Evolutionary conservation across 140 eudicot genomes (phyloP), one percentile per base, ranked within the genome.

Genomic region (Anethum foeniculum): DNA sequence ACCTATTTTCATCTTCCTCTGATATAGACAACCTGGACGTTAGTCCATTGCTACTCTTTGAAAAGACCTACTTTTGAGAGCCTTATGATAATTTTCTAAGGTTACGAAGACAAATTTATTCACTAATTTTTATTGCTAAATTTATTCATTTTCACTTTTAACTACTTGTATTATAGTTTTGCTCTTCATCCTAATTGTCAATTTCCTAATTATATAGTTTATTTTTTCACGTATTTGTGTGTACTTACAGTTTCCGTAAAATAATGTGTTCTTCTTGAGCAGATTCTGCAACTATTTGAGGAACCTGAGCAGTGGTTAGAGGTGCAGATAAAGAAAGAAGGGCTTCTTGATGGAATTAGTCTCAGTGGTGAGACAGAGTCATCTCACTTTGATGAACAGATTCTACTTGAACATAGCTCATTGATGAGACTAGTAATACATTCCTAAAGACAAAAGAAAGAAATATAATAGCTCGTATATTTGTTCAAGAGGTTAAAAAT

Each of bases 371-470:
- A 84, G 75, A 38, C 54, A 16, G 84, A 68, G 30, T 60, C 75
- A 30, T 60, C 28, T 39, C 68, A 69, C 46, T 19, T 28, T 77
- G 52, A 78, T 56, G 47, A 48, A 78, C 82, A 75, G 75, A 48
- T 54, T 30, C 60, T 76, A 54, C 36, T 71, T 79, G 39, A 75
- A 10, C 79, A 21, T 23, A 43, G 65, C 34, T 49, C 44, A 65
- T 68, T 52, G 84, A 85, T 51, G 82, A 80, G 49, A 62, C 18
- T 62, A 49, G 73, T 52, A 41, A 73, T 46, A 38, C 77, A 71
- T 39, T 71, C 28, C 49, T 48, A 71, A 76, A 51, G 18, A 28
- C 32, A 18, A 12, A 7, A 77, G 23, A 18, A 7, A 38, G 28
- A 32, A 7, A 67, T 64, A 65, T 65, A 1, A 6, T 5, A 65